Base-by-base conservation (phyloP, 345 rosid species). In the Eutrema heterophyllum region DNA sequence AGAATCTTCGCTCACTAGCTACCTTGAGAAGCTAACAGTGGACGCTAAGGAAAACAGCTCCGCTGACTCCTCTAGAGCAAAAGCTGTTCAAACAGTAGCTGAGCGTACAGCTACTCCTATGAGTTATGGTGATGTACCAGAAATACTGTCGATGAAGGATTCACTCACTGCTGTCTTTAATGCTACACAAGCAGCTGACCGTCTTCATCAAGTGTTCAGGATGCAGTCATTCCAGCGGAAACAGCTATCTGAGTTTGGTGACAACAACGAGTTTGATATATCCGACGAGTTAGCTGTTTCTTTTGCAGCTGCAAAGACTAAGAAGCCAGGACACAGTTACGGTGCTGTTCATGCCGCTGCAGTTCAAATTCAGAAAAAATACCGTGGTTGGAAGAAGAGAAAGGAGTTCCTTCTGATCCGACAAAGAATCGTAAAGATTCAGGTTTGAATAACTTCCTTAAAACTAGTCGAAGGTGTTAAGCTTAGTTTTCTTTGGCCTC, bases 141-240 rank as follows among this genome's bases (percentile, higher is more conserved):
- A 93, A 66, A 85, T 52, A 44, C 82, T 90, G 24, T 91, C 91
- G 61, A 68, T 93, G 81, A 87, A 86, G 83, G 96, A 89, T 81
- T 91, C 98, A 40, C 76, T 93, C 40, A 84, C 88, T 78, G 96
- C 96, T 21, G 83, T 91, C 56, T 70, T 84, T 7, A 93, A 93
- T 80, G 97, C 98, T 38, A 91, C 96, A 39, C 98, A 93, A 84
- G 98, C 97, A 64, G 96, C 96, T 74, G 85, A 81, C 71, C 91
- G 91, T 27, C 89, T 93, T 78, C 80, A 89, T 72, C 97, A 85
- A 81, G 84, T 89, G 66, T 89, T 89, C 81, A 84, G 97, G 72
- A 81, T 91, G 83, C 97, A 87, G 53, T 91, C 96, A 15, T 93
- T 93, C 76, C 94, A 86, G 70, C 51, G 78, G 83, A 93, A 87